Evolutionary conservation across 345 rosid species (phyloP).

Genomic region (Bruguiera sexangula): DNA sequence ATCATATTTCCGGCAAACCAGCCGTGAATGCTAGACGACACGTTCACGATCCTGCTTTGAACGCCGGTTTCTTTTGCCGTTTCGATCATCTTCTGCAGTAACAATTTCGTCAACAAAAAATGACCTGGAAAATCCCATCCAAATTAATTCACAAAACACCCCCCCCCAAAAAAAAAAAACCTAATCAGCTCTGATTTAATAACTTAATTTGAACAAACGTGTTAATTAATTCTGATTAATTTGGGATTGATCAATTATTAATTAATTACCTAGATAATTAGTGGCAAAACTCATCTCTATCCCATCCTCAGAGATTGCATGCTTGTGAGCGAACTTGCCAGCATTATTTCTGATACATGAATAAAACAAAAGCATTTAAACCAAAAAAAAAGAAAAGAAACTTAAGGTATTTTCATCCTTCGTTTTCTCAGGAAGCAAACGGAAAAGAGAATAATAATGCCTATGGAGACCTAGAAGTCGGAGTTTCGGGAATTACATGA

Average conservation of each 20-base stretch:
- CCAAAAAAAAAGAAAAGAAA: not conserved
- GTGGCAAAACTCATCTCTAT: constrained; percentile 99
- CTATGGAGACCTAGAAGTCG: not conserved
- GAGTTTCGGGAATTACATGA: constrained; percentile 47
- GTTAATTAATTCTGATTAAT: not conserved
- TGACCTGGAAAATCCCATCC: constrained; percentile 49
- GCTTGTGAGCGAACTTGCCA: constrained; percentile 81
- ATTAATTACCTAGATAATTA: constrained; percentile 70
- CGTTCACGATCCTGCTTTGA: constrained; percentile 82
- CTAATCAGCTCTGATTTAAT: no score
- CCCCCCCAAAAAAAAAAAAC: not conserved
- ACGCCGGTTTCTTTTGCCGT: constrained; percentile 64
- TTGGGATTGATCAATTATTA: not conserved
- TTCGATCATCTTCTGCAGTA: constrained; percentile 63
- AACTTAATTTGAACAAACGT: no score
- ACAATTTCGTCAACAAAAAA: constrained; percentile 68
- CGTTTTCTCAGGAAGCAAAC: constrained; percentile 28
- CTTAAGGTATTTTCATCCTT: not conserved
- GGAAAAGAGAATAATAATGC: not conserved
- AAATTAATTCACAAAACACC: not conserved
- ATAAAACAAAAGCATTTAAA: not conserved
- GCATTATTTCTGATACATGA: constrained; percentile 75
- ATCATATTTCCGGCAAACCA: constrained; percentile 86
- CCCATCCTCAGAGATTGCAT: constrained; percentile 90
- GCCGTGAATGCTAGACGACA: constrained; percentile 76